phyloP scores from a whole-genome alignment of 2,329 filamentous ascomycete species.

The Colletotrichum theobromicola region DNA sequence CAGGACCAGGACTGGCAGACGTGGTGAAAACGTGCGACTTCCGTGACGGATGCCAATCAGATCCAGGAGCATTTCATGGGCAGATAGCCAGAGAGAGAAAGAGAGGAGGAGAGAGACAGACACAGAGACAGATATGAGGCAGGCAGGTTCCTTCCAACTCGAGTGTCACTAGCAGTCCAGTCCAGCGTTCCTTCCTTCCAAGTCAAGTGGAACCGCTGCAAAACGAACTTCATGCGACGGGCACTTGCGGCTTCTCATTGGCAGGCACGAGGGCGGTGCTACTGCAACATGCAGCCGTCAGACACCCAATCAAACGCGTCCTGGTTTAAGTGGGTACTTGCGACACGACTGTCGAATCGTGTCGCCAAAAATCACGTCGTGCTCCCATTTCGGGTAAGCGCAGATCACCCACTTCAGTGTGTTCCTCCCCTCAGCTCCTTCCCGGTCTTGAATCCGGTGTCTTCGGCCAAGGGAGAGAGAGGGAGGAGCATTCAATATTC shows the following conservation, averaged over 20 bases:
- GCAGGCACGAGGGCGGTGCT: background rate
- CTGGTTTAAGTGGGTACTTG: background rate
- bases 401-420: background rate
- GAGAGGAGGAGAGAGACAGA: background rate
- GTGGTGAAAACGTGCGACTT: slow-evolving; percentile 14
- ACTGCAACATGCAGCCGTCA: slow-evolving; percentile 2
- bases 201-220: background rate
- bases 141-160: background rate
- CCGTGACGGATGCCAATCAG: background rate
- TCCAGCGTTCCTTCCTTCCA: background rate
- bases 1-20: background rate
- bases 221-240: slow-evolving; percentile 7
- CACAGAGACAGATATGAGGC: background rate
- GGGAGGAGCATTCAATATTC: background rate
- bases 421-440: background rate
- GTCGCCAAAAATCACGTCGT: background rate
- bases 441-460: background rate
- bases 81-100: background rate
- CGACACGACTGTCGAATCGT: background rate
- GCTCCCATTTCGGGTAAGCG: background rate
- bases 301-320: slow-evolving; percentile 16
- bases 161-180: background rate
- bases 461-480: background rate
- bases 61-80: background rate
- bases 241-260: background rate